phyloP scores from a whole-genome alignment of 73 alveolate species.

The Stentor coeruleus region DNA sequence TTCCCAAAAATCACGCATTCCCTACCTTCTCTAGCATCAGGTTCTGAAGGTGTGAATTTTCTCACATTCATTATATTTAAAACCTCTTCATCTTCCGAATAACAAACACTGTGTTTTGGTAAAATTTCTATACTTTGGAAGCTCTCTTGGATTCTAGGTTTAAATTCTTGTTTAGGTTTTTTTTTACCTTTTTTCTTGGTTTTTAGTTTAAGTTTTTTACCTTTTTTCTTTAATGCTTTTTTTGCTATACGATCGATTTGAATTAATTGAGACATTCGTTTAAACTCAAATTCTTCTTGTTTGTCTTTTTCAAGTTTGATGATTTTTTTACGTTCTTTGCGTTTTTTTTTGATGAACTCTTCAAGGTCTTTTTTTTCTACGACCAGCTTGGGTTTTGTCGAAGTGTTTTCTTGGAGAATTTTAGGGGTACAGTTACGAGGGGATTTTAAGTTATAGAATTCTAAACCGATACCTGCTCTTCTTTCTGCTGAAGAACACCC shows the following conservation, averaged over 20 bases:
- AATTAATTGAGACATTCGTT: not conserved
- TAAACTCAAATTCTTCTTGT: not conserved
- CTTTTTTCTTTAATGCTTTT: not conserved
- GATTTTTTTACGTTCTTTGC: not conserved
- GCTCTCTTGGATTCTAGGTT: too few relatives aligned
- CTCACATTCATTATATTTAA: not conserved
- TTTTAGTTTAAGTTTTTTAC: too few relatives aligned
- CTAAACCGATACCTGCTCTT: not conserved
- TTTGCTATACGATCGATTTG: not conserved
- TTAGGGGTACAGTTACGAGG: not conserved
- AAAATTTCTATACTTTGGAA: too few relatives aligned
- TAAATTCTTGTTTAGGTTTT: too few relatives aligned
- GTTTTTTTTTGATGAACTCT: not conserved
- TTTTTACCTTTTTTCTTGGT: too few relatives aligned
- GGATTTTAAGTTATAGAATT: not conserved
- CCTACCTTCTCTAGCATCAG: not conserved
- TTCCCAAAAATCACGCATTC: not conserved
- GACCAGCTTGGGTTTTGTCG: not conserved
- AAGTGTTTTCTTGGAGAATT: not conserved
- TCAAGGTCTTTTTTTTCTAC: not conserved
- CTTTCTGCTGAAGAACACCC: not conserved
- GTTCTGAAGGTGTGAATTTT: not conserved
- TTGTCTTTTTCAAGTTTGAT: not conserved
- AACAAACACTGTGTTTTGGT: not conserved
- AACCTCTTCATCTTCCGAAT: not conserved